Base-by-base conservation (phyloP, 2,329 filamentous ascomycete genomes). In the Penicillium concentricum region DNA sequence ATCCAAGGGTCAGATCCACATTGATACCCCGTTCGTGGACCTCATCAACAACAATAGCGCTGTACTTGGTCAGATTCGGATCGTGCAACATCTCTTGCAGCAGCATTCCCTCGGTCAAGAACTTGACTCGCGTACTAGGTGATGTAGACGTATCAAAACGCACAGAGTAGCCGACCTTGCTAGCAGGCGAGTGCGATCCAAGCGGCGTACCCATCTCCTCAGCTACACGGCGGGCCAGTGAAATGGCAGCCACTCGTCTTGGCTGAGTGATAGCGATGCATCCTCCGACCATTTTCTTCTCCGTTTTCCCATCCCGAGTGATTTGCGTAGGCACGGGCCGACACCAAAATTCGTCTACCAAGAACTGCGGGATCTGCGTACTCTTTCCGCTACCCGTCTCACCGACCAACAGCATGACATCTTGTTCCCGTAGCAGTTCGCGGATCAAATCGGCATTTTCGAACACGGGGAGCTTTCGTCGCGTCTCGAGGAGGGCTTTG, bases 381-480 rank as follows among this genome's bases (percentile, higher is more conserved):
- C 90, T 95, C 77, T 99, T 99, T 71, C 94, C 94, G 15, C 91
- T 96, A 72, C 94, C 94, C 0, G 94, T 99, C 74, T 97, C 93
- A 77, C 93, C 93, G 2, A 94, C 88, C 15, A 99, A 78, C 0
- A 99, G 81, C 50, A 99, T 83, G 1, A 96, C 85, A 67, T 95
- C 85, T 60, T 85, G 86, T 34, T 84, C 76, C 13, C 79, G 78
- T 7, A 96, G 76, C 2, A 84, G 79, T 16, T 79, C 69, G 35
- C 86, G 85, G 48, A 97, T 95, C 26, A 87, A 82, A 34, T 87
- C 79, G 46, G 85, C 85, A 61, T 92, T 84, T 4, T 82, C 77
- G 85, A 90, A 96, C 63, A 97, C 93, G 0, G 92, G 92, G 4
- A 97, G 81, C 15, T 84, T 80, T 69, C 88, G 84, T 22, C 91